Base-by-base conservation (phyloP, 2,329 filamentous ascomycete species). In the Exophiala calicioides region DNA sequence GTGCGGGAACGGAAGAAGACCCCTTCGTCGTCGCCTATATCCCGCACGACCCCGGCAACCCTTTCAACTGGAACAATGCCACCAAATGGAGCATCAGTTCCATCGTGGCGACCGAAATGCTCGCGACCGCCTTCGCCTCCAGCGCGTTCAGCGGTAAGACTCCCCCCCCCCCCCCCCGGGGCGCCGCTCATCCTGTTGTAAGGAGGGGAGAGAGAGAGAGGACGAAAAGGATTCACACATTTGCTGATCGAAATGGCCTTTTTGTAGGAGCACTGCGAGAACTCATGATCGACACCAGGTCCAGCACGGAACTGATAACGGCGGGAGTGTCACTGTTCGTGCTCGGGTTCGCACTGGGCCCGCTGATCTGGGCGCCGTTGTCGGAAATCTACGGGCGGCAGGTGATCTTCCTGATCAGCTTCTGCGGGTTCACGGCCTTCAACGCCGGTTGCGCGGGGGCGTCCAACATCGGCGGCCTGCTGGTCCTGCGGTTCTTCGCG, bases 11-110 rank as follows among this genome's bases (percentile, higher is more conserved):
- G 2, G 63, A 73, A 6, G 79, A 84, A 32, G 79, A 84, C 30
- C 86, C 86, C 1, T 89, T 79, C 54, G 67, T 82, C 23, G 84
- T 89, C 55, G 78, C 80, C 44, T 90, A 84, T 68, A 76, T 87
- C 16, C 76, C 79, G 13, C 65, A 80, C 41, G 86, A 90, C 62
- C 76, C 78, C 7, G 77, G 80, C 54, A 85, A 89, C 63, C 83
- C 85, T 1, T 77, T 84, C 73, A 70, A 71, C 37, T 86, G 81
- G 58, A 67, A 75, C 7, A 49, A 60, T 2, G 44, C 60, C 20
- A 78, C 76, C 65, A 88, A 88, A 68, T 89, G 85, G 85, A 62
- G 64, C 21, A 79, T 85, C 53, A 85, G 82, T 1, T 60, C 78
- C 41, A 63, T 84, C 30, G 79, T 84, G 46, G 83, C 85, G 9